These are phyloP conservation scores for Haematococcus sp. DNA, from an alignment of 139 green algal species.

Conservation along the genomic window DNA sequence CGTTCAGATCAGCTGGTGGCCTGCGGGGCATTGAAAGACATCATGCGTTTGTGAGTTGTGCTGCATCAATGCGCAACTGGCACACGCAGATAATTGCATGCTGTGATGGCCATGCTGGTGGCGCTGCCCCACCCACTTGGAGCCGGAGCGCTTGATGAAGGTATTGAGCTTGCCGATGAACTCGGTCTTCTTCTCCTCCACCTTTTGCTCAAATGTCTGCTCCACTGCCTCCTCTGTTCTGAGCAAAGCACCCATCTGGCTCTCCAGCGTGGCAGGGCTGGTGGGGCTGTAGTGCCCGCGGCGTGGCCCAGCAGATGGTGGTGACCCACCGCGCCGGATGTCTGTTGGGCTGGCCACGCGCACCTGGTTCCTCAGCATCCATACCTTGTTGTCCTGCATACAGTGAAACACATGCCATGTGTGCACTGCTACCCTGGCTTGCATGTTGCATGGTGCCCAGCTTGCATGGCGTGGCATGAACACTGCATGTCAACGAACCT, in stretches of 20 bases:
- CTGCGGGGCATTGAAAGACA: too few relatives aligned
- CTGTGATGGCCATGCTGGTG: too few relatives aligned
- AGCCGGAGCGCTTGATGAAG: neutral
- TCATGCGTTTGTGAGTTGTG: too few relatives aligned
- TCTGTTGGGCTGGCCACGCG: neutral
- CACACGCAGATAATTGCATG: too few relatives aligned
- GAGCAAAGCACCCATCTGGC: constrained; percentile 5
- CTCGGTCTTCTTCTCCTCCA: constrained; percentile 10
- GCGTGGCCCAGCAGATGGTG: neutral
- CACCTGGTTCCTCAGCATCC: constrained; percentile 2
- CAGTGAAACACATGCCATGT: neutral
- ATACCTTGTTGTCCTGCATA: neutral
- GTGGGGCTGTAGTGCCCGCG: neutral
- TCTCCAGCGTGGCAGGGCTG: neutral
- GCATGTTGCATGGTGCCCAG: too few relatives aligned
- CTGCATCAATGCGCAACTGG: too few relatives aligned
- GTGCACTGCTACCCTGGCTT: too few relatives aligned
- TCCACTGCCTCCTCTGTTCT: neutral
- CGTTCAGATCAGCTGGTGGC: neutral
- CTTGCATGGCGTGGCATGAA: too few relatives aligned
- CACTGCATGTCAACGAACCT: too few relatives aligned
- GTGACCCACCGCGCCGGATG: neutral
- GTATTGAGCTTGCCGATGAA: constrained; percentile 11
- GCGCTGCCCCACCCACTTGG: too few relatives aligned
- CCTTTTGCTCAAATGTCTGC: constrained; percentile 2